Percentiles rank a stretch among this genome's conserved stretches.
Evolutionary conservation across 2,329 filamentous ascomycete genomes (phyloP).

Genomic region (Exophiala sp.): DNA sequence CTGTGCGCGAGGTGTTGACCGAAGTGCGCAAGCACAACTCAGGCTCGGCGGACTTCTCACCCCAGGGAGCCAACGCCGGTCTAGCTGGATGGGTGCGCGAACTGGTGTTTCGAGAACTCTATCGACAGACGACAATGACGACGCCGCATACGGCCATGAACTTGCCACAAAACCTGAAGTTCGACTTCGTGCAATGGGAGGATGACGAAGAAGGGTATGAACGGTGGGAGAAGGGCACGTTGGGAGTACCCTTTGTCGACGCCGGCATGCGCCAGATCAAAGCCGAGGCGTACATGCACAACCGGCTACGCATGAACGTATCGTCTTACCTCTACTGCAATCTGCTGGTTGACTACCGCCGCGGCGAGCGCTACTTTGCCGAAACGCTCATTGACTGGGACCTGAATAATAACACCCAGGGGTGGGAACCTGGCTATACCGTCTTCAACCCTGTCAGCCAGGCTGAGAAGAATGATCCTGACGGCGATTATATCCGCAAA

Average conservation of each 20-base stretch:
- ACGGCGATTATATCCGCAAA: slow-evolving; percentile 63
- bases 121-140: slow-evolving; percentile 44
- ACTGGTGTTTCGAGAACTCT: slow-evolving; percentile 48
- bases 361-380: slow-evolving; percentile 48
- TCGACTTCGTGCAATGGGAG: slow-evolving; percentile 48
- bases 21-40: slow-evolving; percentile 40
- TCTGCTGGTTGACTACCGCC: slow-evolving; percentile 45
- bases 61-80: slow-evolving; percentile 34
- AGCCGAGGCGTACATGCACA: slow-evolving; percentile 48
- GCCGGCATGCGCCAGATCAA: slow-evolving; percentile 49
- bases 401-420: slow-evolving; percentile 47
- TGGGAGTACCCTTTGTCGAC: slow-evolving; percentile 46
- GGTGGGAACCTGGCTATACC: slow-evolving; percentile 49
- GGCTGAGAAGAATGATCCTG: slow-evolving; percentile 69
- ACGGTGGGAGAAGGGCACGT: slow-evolving; percentile 44
- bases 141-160: slow-evolving; percentile 48
- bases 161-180: slow-evolving; percentile 47
- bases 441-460: slow-evolving; percentile 73
- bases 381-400: slow-evolving; percentile 40
- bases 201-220: slow-evolving; percentile 46
- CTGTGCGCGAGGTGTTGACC: slow-evolving; percentile 42
- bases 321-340: slow-evolving; percentile 46
- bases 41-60: slow-evolving; percentile 40
- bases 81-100: slow-evolving; percentile 47
- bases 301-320: slow-evolving; percentile 48